Base-by-base conservation (phyloP, 352 stramenopile genomes). In the Aphanomyces invadans region DNA sequence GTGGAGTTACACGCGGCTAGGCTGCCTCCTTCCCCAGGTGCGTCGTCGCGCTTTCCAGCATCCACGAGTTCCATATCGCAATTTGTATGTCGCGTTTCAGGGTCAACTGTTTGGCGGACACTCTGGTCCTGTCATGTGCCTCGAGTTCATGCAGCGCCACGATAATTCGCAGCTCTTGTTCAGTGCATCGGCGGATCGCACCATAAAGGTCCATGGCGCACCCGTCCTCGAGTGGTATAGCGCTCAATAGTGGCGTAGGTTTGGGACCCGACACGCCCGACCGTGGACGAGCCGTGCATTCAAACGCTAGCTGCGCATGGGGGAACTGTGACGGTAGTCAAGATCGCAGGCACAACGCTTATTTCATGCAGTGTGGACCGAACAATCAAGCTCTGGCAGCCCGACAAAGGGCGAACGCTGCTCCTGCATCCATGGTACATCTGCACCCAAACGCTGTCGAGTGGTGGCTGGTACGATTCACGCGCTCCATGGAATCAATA, bases 351-450 rank as follows among this genome's bases (percentile, higher is more conserved):
- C 75, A 12, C 62, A 4, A 81, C 57, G 79, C 70, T 90, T n/a
- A 73, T 89, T 29, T 90, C 77, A 71, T 86, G 79, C 65, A 90
- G 80, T 45, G 63, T 88, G 17, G 83, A 90, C 62, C 76, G 76
- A 19, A 86, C 80, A 0, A 77, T 90, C 56, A 84, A 79, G 59
- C 78, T 86, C 4, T 92, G 83, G 83, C 77, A 79, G 60, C 73
- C 76, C 31, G 68, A 73, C 0, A 76, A 88, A 38, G 79, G 79
- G 0, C 79, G 81, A n/a, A 73, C 72, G 23, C 33, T 89, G 42
- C 62, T 90, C 42, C 66, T 88, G 25, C 88, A 90, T 36, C 81
- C 81, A 21, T 89, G 78, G 83, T 89, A 80, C 52, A 45, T 86
- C 1, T 75, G 73, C 1, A 78, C 70, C 11, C 83, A 92, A 45